A percentile compares a stretch with the other conserved stretches of the same genome.
phyloP scores from a whole-genome alignment of 148 eudicot genomes.

The Cornus suecica region DNA sequence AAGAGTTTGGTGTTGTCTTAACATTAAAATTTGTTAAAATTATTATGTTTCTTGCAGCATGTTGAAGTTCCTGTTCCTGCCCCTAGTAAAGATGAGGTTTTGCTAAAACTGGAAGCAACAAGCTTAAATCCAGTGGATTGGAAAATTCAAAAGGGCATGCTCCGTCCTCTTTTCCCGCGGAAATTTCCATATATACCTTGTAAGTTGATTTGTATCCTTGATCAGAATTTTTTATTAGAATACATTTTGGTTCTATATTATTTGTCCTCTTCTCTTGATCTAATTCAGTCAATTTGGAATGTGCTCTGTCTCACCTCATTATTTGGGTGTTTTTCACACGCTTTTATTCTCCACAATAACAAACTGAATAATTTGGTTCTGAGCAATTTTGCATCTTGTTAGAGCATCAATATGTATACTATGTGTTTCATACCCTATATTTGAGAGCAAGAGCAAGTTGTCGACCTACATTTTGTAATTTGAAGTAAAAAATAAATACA shows the following conservation, averaged over 20 bases:
- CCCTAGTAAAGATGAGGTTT: slow-evolving; percentile 58
- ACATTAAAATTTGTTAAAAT: no score
- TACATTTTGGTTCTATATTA: background rate
- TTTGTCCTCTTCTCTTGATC: background rate
- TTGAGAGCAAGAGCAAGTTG: no score
- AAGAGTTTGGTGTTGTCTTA: no score
- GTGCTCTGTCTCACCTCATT: background rate
- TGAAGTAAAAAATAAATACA: no score
- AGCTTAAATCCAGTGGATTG: slow-evolving; percentile 75
- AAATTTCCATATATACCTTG: slow-evolving; percentile 73
- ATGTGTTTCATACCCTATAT: no score
- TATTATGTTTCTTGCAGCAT: slow-evolving; percentile 46
- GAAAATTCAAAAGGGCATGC: slow-evolving; percentile 60
- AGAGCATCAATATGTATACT: no score
- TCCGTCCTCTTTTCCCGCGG: slow-evolving; percentile 55
- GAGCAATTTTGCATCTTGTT: no score
- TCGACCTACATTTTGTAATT: no score
- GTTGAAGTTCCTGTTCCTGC: slow-evolving; percentile 69
- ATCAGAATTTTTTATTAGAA: background rate
- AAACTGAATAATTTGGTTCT: background rate
- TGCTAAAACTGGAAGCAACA: slow-evolving; percentile 73
- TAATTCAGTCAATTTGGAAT: background rate
- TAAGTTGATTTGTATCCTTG: slow-evolving; percentile 17
- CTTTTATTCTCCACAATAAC: background rate
- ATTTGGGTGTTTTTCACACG: background rate